phyloP scores from a whole-genome alignment of 2,329 filamentous ascomycete genomes.

The Alternaria atra region DNA sequence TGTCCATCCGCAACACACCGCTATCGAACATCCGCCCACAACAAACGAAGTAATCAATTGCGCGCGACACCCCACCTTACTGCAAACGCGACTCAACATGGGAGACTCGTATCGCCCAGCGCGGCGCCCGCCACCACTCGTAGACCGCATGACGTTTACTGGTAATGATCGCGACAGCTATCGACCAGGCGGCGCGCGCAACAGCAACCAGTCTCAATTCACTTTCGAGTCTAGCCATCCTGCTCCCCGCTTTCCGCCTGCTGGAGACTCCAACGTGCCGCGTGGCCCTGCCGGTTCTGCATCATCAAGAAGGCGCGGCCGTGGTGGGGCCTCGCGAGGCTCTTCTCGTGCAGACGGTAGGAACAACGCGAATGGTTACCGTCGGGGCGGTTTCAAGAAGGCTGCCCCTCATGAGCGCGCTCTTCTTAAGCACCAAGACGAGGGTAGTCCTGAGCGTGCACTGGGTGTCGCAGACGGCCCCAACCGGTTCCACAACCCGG shows the following conservation, averaged over 20 bases:
- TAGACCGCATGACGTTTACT: constrained; percentile 43
- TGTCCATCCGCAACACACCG: constrained; percentile 11
- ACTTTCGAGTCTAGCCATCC: constrained; percentile 44
- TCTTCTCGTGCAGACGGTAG: constrained; percentile 25
- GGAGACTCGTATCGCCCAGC: constrained; percentile 40
- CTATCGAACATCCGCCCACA: constrained; percentile 1
- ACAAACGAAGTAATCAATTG: background rate
- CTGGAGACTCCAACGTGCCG: constrained; percentile 33
- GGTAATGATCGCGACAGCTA: constrained; percentile 40
- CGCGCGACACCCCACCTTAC: constrained; percentile 8
- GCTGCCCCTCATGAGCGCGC: constrained; percentile 55
- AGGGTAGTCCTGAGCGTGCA: constrained; percentile 56
- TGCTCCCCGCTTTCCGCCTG: constrained; percentile 42
- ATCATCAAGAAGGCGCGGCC: constrained; percentile 25
- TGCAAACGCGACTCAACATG: constrained; percentile 24
- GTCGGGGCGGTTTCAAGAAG: constrained; percentile 32
- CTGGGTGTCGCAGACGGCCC: constrained; percentile 54
- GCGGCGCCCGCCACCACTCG: constrained; percentile 32
- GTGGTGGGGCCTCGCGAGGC: constrained; percentile 29
- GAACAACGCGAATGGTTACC: constrained; percentile 25
- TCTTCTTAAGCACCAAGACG: constrained; percentile 54
- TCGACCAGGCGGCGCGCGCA: constrained; percentile 29
- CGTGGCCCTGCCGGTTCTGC: constrained; percentile 18
- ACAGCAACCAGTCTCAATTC: constrained; percentile 39
- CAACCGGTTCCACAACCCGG: constrained; percentile 52